Base-by-base conservation (phyloP, 2,329 filamentous ascomycete species). In the Aureobasidium sp. region DNA sequence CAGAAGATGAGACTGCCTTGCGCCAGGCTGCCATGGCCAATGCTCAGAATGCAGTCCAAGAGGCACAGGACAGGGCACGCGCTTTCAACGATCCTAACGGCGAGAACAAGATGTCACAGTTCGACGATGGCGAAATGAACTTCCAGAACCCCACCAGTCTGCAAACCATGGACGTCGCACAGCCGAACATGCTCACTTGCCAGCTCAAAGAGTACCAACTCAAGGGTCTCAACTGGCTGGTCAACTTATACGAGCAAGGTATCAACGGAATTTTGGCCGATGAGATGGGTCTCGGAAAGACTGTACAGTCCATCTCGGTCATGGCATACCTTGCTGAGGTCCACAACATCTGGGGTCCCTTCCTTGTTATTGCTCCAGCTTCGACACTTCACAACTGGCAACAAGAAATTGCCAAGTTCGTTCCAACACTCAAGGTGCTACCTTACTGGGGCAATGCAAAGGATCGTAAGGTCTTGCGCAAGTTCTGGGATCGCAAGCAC, bases 201-300 rank as follows among this genome's bases (percentile, higher is more conserved):
- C 90, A 96, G 72, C 85, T 99, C 71, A 99, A 99, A 74, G 94
- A 99, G 74, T 99, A 99, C 77, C 94, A 99, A 78, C 81, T 99
- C 73, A 99, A 99, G 80, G 94, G 94, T 77, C 89, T 99, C 74
- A 99, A 97, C 73, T 99, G 94, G 94, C 85, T 99, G 60, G 94
- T 96, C 78, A 97, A 99, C 73, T 77, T 99, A 66, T 99, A 99
- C 79, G 94, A 99, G 75, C 94, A 99, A 76, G 94, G 94, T 73
- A 99, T 99, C 88, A 97, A 97, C 78, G 93, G 93, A 76, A 99
- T 99, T 69, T 81, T 99, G 65, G 94, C 94, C 66, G 94, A 99
- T 73, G 94, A 99, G 78, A 99, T 99, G 94, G 94, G 94, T 85
- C 89, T 99, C 29, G 94, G 94, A 74, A 99, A 99, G 78, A 99